Evolutionary conservation across 2,329 filamentous ascomycete species (phyloP), one percentile per base, ranked within the genome.

Genomic region (Pestalotiopsis fici): DNA sequence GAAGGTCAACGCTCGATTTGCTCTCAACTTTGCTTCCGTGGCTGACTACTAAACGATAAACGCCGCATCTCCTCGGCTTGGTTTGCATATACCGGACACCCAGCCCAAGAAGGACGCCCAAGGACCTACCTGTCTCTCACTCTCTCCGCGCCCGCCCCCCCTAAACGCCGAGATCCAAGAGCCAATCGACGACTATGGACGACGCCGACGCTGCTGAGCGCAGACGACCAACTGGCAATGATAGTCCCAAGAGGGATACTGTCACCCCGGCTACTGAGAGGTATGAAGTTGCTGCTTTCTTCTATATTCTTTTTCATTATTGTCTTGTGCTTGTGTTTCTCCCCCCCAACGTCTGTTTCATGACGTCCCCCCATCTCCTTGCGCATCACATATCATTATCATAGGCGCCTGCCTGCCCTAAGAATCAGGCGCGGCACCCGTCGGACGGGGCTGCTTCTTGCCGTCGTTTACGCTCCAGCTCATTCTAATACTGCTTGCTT

Each of bases 211-310:
- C 37, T 57, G 23, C 63, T 12, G 50, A 57, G 12, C 63, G 63
- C 28, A 39, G 31, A 15, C 50, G n/a, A 11, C 12, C 63, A 39
- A 50, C 27, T 27, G 27, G 39, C 15, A 65, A 15, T 50, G 50
- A 57, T 15, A 39, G 23, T 27, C 54, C 28, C 27, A 31, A 65
- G 12, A 15, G n/a, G 13, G 63, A 65, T 12, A 25, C 63, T 11
- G 31, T 60, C n/a, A 54, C 63, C 13, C 63, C 63, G n/a, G 54
- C 63, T 59, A 28, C 27, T 7, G 63, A 65, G 31, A 65, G 63
- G 63, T 65, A 65, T n/a, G 63, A 23, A 57, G n/a, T 27, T 35
- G 12, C 13, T 35, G 27, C 57, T 37, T 57, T n/a, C 23, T 57
- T 27, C 15, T 57, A 27, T 57, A 18, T 27, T n/a, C 12, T 7